Percentiles rank a stretch among this genome's conserved stretches.
Evolutionary conservation across 2,329 filamentous ascomycete genomes (phyloP).

Genomic region (Diaporthe sp.): DNA sequence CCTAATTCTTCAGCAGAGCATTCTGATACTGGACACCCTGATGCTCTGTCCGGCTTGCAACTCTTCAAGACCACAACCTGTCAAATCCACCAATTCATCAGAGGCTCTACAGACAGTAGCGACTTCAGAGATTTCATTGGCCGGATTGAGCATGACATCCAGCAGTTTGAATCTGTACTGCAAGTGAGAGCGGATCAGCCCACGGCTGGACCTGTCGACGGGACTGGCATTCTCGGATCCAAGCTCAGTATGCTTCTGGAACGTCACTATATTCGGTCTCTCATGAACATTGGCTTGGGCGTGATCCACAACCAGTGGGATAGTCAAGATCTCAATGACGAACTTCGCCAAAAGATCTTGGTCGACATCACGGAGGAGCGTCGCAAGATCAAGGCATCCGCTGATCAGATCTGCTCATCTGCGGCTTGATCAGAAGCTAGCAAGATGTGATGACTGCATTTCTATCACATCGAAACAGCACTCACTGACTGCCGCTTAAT

Average conservation of each 20-base stretch:
- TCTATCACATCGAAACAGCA: not conserved
- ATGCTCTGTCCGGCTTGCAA: constrained; percentile 5
- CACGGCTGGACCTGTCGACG: no score
- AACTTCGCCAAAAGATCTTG: not conserved
- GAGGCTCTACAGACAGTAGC: not conserved
- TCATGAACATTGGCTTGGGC: not conserved
- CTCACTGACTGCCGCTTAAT: not conserved
- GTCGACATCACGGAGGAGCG: not conserved
- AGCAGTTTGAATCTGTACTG: not conserved
- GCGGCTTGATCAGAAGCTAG: not conserved
- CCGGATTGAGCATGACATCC: not conserved
- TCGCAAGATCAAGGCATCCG: not conserved
- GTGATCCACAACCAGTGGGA: not conserved
- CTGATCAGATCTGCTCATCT: not conserved
- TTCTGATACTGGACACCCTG: not conserved
- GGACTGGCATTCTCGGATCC: not conserved
- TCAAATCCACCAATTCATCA: not conserved
- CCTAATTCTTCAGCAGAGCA: not conserved
- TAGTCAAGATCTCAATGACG: not conserved
- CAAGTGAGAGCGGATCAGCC: no score
- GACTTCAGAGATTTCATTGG: not conserved
- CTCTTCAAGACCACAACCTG: not conserved
- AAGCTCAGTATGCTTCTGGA: not conserved
- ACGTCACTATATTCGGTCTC: not conserved
- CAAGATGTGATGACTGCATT: not conserved